Evolutionary conservation across 371 early-diverging fungal species (phyloP).

Genomic region (Apophysomyces ossiformis): DNA sequence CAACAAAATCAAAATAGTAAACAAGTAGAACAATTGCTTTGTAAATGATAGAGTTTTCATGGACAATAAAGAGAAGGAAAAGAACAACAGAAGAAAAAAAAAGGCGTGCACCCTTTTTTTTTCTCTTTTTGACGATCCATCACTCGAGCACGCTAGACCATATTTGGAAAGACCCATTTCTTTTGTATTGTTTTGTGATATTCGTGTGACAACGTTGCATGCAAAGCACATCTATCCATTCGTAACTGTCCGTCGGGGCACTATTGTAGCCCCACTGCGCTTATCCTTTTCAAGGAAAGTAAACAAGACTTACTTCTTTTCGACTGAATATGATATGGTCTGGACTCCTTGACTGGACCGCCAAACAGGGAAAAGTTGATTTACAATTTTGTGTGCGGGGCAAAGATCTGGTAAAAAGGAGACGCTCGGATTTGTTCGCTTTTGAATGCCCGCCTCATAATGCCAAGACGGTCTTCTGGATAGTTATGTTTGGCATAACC

Average conservation of each 20-base stretch:
- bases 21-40: not conserved
- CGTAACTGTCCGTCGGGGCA: not conserved
- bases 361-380: too few relatives aligned
- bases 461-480: too few relatives aligned
- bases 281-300: not conserved
- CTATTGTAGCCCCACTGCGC: not conserved
- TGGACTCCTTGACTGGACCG: not conserved
- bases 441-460: too few relatives aligned
- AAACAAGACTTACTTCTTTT: not conserved
- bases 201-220: not conserved
- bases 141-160: constrained; percentile 7
- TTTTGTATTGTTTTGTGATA: not conserved
- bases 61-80: not conserved
- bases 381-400: too few relatives aligned
- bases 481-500: too few relatives aligned
- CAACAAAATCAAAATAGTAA: not conserved
- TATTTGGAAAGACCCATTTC: constrained; percentile 3
- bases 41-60: not conserved
- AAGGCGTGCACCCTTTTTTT: constrained; percentile 4
- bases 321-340: not conserved
- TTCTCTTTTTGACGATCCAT: constrained; percentile 2
- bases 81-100: not conserved
- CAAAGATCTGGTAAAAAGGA: too few relatives aligned
- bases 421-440: too few relatives aligned
- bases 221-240: constrained; percentile 1